phyloP scores from a whole-genome alignment of 129 eudicot genomes.

The Dittrichia graveolens region DNA sequence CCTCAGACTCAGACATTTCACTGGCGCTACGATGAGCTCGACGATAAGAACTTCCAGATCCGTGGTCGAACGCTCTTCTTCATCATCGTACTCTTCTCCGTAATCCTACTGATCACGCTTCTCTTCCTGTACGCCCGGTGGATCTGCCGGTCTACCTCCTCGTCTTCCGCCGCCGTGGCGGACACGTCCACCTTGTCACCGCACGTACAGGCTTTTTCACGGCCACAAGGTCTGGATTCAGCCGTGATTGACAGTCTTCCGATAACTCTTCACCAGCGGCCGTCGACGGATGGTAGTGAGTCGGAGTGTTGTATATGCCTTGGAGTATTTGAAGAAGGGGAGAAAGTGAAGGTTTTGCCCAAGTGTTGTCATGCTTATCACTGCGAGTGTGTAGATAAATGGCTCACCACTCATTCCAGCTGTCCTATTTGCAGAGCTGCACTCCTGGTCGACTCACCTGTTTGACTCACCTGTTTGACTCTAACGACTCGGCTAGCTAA shows the following conservation, averaged over 20 bases:
- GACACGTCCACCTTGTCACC: slow-evolving; percentile 29
- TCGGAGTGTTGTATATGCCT: slow-evolving; percentile 82
- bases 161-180: slow-evolving; percentile 33
- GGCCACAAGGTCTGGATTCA: slow-evolving; percentile 45
- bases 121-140: slow-evolving; percentile 70
- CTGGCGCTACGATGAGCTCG: slow-evolving; percentile 79
- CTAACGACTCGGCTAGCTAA: slow-evolving; percentile 13
- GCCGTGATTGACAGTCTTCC: slow-evolving; percentile 50
- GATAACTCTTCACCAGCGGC: slow-evolving; percentile 46
- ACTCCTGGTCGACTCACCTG: slow-evolving; percentile 57
- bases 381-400: slow-evolving; percentile 80
- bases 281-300: slow-evolving; percentile 21
- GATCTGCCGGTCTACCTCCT: slow-evolving; percentile 59
- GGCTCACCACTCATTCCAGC: slow-evolving; percentile 67
- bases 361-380: slow-evolving; percentile 76
- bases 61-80: slow-evolving; percentile 78
- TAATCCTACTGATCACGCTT: slow-evolving; percentile 47
- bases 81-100: slow-evolving; percentile 62
- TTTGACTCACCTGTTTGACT: slow-evolving; percentile 51
- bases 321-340: slow-evolving; percentile 72
- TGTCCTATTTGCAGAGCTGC: slow-evolving; percentile 86
- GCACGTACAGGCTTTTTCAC: slow-evolving; percentile 36
- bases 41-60: slow-evolving; percentile 77
- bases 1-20: slow-evolving; percentile 44
- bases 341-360: slow-evolving; percentile 75